Evolutionary conservation across 2,329 filamentous ascomycete species (phyloP), one percentile per base, ranked within the genome.

Genomic region (Cladosporium sphaerospermum): DNA sequence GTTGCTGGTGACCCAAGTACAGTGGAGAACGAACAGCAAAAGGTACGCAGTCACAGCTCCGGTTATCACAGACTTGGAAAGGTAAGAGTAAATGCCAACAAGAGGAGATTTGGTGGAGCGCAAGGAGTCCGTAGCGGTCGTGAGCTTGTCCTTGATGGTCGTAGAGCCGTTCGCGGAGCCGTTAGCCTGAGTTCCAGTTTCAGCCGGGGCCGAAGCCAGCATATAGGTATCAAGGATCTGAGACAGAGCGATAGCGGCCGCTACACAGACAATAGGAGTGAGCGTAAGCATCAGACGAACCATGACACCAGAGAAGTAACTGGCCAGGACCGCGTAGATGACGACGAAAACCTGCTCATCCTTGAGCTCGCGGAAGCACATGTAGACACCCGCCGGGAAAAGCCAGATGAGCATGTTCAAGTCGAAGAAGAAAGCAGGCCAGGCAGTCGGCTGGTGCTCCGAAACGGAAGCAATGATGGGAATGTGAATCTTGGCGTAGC

Each of bases 391-490:
- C 10, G 93, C 95, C 3, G 93, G 93, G 83, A 99, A 97, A 49
- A 99, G 83, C 93, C 93, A 99, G 74, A 99, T 96, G 65, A 99
- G 81, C 77, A 99, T 84, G 77, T 95, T 96, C 63, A 99, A 79
- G 66, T 99, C 93, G 71, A 99, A 99, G 78, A 99, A 99, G 80
- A 96, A 99, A 13, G 95, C 89, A 2, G 93, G 93, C 93, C 93
- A 99, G 41, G 93, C 93, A 36, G 93, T 99, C 52, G 93, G 93
- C 75, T 99, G 93, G 76, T 99, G 93, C 75, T 99, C 93, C 1
- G 93, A 99, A 44, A 99, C 93, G n/a, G 93, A 99, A 3, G 93
- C 93, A 70, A 99, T 99, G 68, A 99, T 99, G 57, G 93, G 93
- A 68, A 99, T 99, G 68, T 99, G 93, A 59, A 97, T 95, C 79